Evolutionary conservation across 495 filamentous ascomycete species (phyloP).

Genomic region (Jackrogersella minutella): DNA sequence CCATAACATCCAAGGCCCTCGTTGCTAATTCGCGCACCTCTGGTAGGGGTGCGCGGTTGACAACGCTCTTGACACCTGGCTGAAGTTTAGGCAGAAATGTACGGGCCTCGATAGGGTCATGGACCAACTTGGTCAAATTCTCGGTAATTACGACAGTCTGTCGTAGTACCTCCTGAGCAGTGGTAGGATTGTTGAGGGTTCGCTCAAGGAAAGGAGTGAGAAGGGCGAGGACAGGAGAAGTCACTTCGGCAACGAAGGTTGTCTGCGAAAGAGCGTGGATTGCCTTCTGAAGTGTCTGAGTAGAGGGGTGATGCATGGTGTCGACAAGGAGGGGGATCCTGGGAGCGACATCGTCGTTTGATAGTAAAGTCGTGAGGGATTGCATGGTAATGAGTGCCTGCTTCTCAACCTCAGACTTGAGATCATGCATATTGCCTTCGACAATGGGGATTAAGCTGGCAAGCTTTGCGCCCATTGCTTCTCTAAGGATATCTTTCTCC

Average conservation of each 20-base stretch:
- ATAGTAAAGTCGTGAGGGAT: conserved; percentile 85
- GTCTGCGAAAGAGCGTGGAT: conserved; percentile 97
- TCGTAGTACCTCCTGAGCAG: conserved; percentile 91
- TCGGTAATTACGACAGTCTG: conserved; percentile 98
- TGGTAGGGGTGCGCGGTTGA: conserved; percentile 87
- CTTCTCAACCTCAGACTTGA: conserved; percentile 90
- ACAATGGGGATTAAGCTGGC: conserved; percentile 91
- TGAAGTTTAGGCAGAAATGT: conserved; percentile 96
- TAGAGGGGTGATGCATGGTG: conserved; percentile 92
- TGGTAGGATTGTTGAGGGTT: conserved; percentile 86
- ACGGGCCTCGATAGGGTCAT: conserved; percentile 94
- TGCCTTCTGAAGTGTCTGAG: conserved; percentile 88
- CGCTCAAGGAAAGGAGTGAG: conserved; percentile 95
- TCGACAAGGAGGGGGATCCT: conserved; percentile 93
- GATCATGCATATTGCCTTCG: conserved; percentile 93
- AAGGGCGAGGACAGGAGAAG: conserved; percentile 96
- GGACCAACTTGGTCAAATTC: conserved; percentile 97
- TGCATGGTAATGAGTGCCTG: conserved; percentile 90
- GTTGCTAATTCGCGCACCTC: conserved; percentile 92
- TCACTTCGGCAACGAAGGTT: conserved; percentile 97
- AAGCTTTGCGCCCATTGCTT: conserved; percentile 90
- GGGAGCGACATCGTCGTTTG: conserved; percentile 95
- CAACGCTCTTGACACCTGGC: conserved; percentile 89
- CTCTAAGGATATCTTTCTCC: conserved; percentile 85
- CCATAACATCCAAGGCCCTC: conserved; percentile 83